Base-by-base conservation (phyloP, 495 filamentous ascomycete genomes). In the Trichoderma virens region DNA sequence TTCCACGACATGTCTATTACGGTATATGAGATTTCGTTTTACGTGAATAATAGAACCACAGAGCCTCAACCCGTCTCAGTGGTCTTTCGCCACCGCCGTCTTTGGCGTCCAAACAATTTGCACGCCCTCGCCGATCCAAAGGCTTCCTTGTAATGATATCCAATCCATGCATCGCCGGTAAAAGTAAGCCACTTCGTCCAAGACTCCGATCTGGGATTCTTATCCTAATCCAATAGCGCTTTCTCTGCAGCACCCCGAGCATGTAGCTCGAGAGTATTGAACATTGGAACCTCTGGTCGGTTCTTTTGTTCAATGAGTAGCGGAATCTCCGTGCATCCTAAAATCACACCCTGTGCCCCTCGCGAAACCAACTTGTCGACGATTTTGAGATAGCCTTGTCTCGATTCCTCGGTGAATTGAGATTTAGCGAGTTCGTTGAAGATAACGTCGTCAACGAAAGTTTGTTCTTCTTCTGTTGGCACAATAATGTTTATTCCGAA, bases 361-460 rank as follows among this genome's bases (percentile, higher is more conserved):
- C 43, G 43, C 2, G 43, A 25, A 5, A 47, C 43, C 43, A 47
- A 23, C 18, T 20, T 47, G 20, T 47, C 43, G 18, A 47, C 43
- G n/a, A 47, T 25, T 20, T 47, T 47, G 4, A 47, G 43, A 9
- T 47, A 47, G n/a, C 43, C 43, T 7, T 47, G 43, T 23, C 43
- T 47, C 9, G 43, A 47, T 47, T 23, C 43, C 5, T 47, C 43
- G 3, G 43, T 47, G 23, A 47, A 47, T 8, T 47, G 43, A 5
- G 43, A 47, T 47, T 47, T 47, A n/a, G 43, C 43, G n/a, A 47
- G 43, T 9, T 47, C 43, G n/a, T 47, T 25, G n/a, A 47, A 47
- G 20, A 47, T 47, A 7, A 47, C 43, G 8, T 47, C 43, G 43
- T 47, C 43, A 4, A 47, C 20, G 23, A 20, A 47, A 20, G 18